These are phyloP conservation scores for Glycine latifolia DNA, from an alignment of 306 rosid species.

Conservation along the genomic window DNA sequence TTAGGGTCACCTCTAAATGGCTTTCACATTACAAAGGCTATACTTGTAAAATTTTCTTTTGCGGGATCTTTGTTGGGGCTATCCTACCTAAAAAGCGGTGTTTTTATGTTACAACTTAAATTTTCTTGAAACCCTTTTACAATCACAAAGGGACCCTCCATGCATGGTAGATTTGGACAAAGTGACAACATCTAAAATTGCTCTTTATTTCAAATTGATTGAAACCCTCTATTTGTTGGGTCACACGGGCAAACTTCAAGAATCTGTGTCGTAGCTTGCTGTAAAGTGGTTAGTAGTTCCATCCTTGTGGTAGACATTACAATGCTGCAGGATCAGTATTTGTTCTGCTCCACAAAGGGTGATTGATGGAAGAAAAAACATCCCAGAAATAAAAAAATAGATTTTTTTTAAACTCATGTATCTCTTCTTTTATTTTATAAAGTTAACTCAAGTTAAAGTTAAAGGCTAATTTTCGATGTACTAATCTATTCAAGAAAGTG, in stretches of 20 bases:
- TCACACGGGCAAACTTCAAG: constrained; percentile 39
- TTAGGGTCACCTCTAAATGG: background rate
- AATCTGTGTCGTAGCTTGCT: constrained; percentile 27
- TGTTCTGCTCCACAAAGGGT: constrained; percentile 34
- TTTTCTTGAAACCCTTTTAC: constrained; percentile 35
- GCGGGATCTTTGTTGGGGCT: constrained; percentile 18
- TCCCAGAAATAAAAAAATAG: background rate
- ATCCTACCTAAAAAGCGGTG: constrained; percentile 42
- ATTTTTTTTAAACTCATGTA: too few relatives aligned
- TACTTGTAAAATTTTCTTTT: constrained; percentile 1
- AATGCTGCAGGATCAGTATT: constrained; percentile 37
- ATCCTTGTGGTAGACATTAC: constrained; percentile 36
- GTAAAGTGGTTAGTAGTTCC: constrained; percentile 37
- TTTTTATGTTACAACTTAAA: background rate
- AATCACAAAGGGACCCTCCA: constrained; percentile 44
- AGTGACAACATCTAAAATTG: constrained; percentile 44
- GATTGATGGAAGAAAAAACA: constrained; percentile 39
- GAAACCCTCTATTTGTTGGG: constrained; percentile 38
- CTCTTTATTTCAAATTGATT: constrained; percentile 40
- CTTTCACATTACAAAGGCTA: background rate
- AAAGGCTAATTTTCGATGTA: too few relatives aligned
- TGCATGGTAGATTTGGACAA: constrained; percentile 35
- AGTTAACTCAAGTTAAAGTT: too few relatives aligned
- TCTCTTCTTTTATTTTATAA: too few relatives aligned
- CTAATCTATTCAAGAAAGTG: too few relatives aligned